Conservation (phyloP, 169 alveolate genomes). For the Plasmodium knowlesi region DNA sequence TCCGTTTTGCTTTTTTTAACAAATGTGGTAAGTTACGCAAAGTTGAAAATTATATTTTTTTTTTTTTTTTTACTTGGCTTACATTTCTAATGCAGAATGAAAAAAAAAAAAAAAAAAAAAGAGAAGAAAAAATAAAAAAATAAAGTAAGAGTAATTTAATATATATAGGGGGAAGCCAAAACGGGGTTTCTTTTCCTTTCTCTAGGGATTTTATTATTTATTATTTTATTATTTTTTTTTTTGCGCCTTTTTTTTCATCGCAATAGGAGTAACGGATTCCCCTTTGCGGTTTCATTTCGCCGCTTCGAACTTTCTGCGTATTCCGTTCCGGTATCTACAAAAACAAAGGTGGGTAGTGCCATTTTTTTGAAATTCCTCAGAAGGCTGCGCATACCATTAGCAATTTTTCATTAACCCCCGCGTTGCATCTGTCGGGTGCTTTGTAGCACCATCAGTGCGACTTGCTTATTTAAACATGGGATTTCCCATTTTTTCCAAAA, state of each 20-base stretch:
- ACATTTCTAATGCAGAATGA: neutral
- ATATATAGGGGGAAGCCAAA: neutral
- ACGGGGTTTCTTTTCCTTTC: neutral
- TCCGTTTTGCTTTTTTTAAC: neutral
- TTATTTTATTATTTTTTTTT: too few relatives aligned
- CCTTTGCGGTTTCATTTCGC: neutral
- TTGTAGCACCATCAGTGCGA: neutral
- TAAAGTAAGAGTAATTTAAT: too few relatives aligned
- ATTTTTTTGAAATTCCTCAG: neutral
- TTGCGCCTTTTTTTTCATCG: neutral
- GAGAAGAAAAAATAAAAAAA: neutral
- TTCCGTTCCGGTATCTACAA: neutral
- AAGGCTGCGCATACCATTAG: neutral
- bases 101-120: neutral
- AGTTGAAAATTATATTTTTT: neutral
- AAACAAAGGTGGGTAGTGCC: neutral
- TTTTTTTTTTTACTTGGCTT: neutral
- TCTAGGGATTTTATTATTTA: neutral
- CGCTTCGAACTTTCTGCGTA: neutral
- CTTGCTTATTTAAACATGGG: neutral
- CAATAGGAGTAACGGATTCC: neutral
- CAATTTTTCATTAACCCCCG: neutral
- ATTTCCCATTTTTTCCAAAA: neutral
- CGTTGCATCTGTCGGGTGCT: neutral
- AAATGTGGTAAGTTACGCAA: neutral